Evolutionary conservation across 140 eudicot genomes (phyloP).

Genomic region (Cichorium intybus): DNA sequence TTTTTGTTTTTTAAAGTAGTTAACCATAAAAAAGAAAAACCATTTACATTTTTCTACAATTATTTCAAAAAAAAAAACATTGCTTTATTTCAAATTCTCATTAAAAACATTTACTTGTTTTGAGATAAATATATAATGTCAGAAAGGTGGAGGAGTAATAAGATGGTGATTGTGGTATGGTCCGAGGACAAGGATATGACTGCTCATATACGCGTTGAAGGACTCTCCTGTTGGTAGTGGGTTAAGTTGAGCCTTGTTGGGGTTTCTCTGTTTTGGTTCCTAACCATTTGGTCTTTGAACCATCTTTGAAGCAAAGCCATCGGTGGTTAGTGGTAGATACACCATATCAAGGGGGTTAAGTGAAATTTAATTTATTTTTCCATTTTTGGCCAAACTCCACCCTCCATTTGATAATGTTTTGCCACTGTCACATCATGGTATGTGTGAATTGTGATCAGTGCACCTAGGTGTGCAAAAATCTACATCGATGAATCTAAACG

Average conservation of each 20-base stretch:
- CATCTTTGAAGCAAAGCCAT: slow-evolving; percentile 40
- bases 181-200: slow-evolving; percentile 33
- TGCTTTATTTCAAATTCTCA: not conserved
- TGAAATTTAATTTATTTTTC: slow-evolving; percentile 9
- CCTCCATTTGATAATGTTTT: not conserved
- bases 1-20: not conserved
- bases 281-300: slow-evolving; percentile 19
- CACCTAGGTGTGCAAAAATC: not conserved
- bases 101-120: not conserved
- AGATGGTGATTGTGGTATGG: slow-evolving; percentile 31
- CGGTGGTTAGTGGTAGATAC: slow-evolving; percentile 22
- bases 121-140: not conserved
- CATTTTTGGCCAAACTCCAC: slow-evolving; percentile 1
- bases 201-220: slow-evolving; percentile 31
- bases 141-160: slow-evolving; percentile 19
- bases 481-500: no score
- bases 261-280: slow-evolving; percentile 18
- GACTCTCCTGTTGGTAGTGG: slow-evolving; percentile 6
- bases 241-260: slow-evolving; percentile 24
- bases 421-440: not conserved
- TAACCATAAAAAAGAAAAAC: not conserved
- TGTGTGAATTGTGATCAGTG: not conserved
- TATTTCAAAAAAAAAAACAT: not conserved
- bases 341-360: slow-evolving; percentile 25
- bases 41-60: no score